phyloP scores from a whole-genome alignment of 1,284 basidiomycete species.

The Boletellus deceptivus region DNA sequence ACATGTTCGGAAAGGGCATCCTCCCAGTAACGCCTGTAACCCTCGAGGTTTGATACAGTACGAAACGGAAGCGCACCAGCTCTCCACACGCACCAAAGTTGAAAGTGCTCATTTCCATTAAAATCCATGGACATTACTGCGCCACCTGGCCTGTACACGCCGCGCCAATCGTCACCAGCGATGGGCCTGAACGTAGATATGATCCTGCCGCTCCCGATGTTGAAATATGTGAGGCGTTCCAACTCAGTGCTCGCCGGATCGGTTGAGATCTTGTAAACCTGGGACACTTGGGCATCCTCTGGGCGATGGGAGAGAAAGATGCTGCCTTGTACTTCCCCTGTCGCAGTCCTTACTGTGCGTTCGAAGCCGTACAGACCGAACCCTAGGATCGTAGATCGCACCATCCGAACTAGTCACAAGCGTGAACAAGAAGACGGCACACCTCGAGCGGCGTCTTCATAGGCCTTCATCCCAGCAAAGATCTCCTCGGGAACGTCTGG shows the following conservation, averaged over 20 bases:
- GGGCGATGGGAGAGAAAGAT: slow-evolving; percentile 37
- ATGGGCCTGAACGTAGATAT: slow-evolving; percentile 32
- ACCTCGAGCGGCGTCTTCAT: slow-evolving; percentile 39
- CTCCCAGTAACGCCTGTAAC: slow-evolving; percentile 41
- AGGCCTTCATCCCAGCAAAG: slow-evolving; percentile 33
- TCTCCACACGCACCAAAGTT: slow-evolving; percentile 33
- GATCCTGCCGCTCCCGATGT: slow-evolving; percentile 34
- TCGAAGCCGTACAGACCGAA: slow-evolving; percentile 25
- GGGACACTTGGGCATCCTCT: slow-evolving; percentile 34
- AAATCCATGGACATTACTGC: slow-evolving; percentile 40
- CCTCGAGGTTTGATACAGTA: neutral
- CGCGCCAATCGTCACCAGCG: slow-evolving; percentile 38
- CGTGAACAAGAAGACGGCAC: neutral
- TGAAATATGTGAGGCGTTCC: slow-evolving; percentile 37
- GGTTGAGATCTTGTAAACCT: slow-evolving; percentile 35
- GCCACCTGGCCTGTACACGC: slow-evolving; percentile 34
- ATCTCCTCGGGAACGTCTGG: slow-evolving; percentile 29
- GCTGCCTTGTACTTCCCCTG: slow-evolving; percentile 14
- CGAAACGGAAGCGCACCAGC: neutral
- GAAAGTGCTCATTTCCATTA: slow-evolving; percentile 40
- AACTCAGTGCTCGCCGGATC: slow-evolving; percentile 26
- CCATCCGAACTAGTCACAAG: neutral
- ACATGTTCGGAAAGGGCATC: slow-evolving; percentile 24
- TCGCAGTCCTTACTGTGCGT: slow-evolving; percentile 10
- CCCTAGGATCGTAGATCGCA: slow-evolving; percentile 17